Evolutionary conservation across 179 eudicot species (phyloP).

Genomic region (Heliamphora pulchella): DNA sequence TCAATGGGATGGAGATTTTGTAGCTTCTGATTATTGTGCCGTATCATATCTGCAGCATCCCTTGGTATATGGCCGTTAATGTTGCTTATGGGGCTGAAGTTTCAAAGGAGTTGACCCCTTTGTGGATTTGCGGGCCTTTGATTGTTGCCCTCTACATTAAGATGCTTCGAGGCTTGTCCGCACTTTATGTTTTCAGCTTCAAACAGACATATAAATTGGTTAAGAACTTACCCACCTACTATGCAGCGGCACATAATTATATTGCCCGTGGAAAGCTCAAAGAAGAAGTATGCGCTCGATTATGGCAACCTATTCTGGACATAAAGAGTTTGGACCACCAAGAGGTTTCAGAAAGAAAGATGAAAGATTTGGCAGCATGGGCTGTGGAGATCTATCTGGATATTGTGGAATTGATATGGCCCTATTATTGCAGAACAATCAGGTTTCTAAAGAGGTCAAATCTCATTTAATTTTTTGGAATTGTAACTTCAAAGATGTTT

Average conservation of each 20-base stretch:
- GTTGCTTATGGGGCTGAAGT: conserved; percentile 67
- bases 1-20: not conserved
- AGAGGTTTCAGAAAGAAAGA: conserved; percentile 22
- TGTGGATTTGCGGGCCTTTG: conserved; percentile 78
- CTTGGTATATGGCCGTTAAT: conserved; percentile 57
- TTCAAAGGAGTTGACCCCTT: conserved; percentile 70
- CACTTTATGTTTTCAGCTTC: conserved; percentile 57
- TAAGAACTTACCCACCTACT: conserved; percentile 49
- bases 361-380: conserved; percentile 42
- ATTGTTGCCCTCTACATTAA: conserved; percentile 60
- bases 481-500: not conserved
- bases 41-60: conserved; percentile 47
- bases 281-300: conserved; percentile 29
- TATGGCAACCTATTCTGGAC: conserved; percentile 42
- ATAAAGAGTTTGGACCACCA: conserved; percentile 36
- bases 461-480: conserved; percentile 33
- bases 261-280: conserved; percentile 50
- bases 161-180: conserved; percentile 38
- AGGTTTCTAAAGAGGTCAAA: conserved; percentile 73
- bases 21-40: not conserved
- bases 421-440: conserved; percentile 55
- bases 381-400: conserved; percentile 52
- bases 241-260: conserved; percentile 25
- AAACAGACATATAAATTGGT: conserved; percentile 55
- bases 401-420: conserved; percentile 76